phyloP scores from a whole-genome alignment of 805 yeast genomes.

The Nakazawaea populi region DNA sequence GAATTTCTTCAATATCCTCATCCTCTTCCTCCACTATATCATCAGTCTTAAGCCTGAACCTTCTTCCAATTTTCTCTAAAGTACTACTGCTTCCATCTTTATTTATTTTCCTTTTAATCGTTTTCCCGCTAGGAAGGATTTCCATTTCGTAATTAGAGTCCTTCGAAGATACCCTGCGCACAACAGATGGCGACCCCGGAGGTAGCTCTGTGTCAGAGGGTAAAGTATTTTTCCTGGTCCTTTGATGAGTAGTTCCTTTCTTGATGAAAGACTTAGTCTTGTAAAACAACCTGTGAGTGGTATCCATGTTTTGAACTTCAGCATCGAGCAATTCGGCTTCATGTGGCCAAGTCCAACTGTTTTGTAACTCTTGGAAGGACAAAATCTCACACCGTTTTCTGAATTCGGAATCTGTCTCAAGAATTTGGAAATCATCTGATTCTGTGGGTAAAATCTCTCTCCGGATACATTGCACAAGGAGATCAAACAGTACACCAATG shows the following conservation, averaged over 20 bases:
- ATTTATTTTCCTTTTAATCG: slow-evolving; percentile 35
- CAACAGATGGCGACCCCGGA: slow-evolving; percentile 38
- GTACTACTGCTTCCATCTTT: slow-evolving; percentile 17
- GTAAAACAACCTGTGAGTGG: slow-evolving; percentile 14
- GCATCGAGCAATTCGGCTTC: slow-evolving; percentile 24
- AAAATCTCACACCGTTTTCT: slow-evolving; percentile 66
- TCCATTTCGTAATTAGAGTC: slow-evolving; percentile 43
- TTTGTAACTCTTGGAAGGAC: slow-evolving; percentile 67
- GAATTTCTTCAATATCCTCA: slow-evolving; percentile 45
- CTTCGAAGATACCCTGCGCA: slow-evolving; percentile 21
- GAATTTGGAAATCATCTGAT: slow-evolving; percentile 69
- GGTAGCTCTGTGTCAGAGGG: slow-evolving; percentile 42
- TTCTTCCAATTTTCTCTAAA: slow-evolving; percentile 29
- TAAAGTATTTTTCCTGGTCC: slow-evolving; percentile 45
- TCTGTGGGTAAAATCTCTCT: slow-evolving; percentile 60
- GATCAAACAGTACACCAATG: slow-evolving; percentile 62
- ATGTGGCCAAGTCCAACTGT: slow-evolving; percentile 66
- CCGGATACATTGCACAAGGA: slow-evolving; percentile 52
- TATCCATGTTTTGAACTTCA: slow-evolving; percentile 16
- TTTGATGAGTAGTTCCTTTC: slow-evolving; percentile 33
- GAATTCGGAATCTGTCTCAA: slow-evolving; percentile 65
- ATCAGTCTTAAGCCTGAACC: slow-evolving; percentile 28
- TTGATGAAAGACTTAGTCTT: slow-evolving; percentile 23
- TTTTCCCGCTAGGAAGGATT: slow-evolving; percentile 69
- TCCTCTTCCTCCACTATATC: slow-evolving; percentile 39